A percentile compares a stretch with the other conserved stretches of the same genome.
Evolutionary conservation across 2,329 filamentous ascomycete species (phyloP).

Genomic region (Nectriaceae sp.): DNA sequence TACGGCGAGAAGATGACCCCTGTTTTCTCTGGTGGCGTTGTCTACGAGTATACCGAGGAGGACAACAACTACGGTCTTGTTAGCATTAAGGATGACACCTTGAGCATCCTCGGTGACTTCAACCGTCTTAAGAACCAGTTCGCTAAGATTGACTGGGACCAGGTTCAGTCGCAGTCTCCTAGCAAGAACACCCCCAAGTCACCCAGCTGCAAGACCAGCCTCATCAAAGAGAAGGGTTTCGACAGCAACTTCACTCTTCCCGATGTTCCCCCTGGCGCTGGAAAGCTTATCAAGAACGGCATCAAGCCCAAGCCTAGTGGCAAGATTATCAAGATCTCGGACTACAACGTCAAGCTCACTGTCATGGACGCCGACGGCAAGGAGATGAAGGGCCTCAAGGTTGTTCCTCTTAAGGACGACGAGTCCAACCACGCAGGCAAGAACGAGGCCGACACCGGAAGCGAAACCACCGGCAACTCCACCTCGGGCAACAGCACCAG

Average conservation of each 20-base stretch:
- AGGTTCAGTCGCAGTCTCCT: slow-evolving; percentile 65
- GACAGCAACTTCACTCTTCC: slow-evolving; percentile 79
- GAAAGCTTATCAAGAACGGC: slow-evolving; percentile 75
- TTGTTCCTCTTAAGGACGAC: slow-evolving; percentile 47
- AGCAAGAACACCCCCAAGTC: slow-evolving; percentile 51
- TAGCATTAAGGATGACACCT: slow-evolving; percentile 57
- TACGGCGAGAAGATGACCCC: slow-evolving; percentile 71
- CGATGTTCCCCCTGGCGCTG: slow-evolving; percentile 64
- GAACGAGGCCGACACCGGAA: slow-evolving; percentile 40
- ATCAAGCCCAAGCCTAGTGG: slow-evolving; percentile 65
- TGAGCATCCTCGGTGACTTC: slow-evolving; percentile 64
- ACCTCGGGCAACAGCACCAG: slow-evolving; percentile 17
- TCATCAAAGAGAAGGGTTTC: slow-evolving; percentile 72
- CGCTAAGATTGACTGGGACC: slow-evolving; percentile 69
- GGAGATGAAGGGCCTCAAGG: slow-evolving; percentile 46
- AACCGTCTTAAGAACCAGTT: slow-evolving; percentile 76
- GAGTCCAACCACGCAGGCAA: slow-evolving; percentile 48
- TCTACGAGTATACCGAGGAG: slow-evolving; percentile 81
- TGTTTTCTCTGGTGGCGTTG: slow-evolving; percentile 73
- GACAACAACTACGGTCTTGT: slow-evolving; percentile 67
- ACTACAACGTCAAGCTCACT: slow-evolving; percentile 56
- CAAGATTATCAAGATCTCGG: slow-evolving; percentile 68
- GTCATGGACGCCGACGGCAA: slow-evolving; percentile 45
- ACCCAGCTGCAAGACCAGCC: slow-evolving; percentile 63
- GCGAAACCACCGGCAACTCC: slow-evolving; percentile 20